A percentile compares a stretch with the other conserved stretches of the same genome.
Conservation (phyloP, 2,329 filamentous ascomycete genomes). For the Metarhizium sp. region DNA sequence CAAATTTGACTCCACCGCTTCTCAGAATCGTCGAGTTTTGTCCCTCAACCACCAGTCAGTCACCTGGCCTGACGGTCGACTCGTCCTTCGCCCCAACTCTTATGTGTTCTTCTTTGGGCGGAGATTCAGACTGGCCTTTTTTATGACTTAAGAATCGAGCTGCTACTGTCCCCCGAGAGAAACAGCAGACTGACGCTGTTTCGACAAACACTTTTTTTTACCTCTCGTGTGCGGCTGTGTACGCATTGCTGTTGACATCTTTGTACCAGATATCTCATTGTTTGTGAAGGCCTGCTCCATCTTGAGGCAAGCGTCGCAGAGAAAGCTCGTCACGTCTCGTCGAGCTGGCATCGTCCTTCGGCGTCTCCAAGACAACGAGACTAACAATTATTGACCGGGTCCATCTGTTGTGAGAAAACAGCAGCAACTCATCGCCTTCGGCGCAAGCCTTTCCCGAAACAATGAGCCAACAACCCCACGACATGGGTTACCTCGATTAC, state of each 20-base stretch:
- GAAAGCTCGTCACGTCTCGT: neutral
- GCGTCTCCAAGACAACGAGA: conserved; percentile 5
- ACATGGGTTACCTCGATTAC: conserved; percentile 65
- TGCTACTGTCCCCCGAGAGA: neutral
- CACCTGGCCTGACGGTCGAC: neutral
- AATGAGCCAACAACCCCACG: conserved; percentile 43
- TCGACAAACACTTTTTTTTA: neutral
- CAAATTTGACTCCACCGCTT: neutral
- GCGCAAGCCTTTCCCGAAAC: conserved; percentile 8
- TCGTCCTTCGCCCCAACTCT: neutral
- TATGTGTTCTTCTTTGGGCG: neutral
- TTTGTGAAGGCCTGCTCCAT: neutral
- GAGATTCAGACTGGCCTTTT: neutral
- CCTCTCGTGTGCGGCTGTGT: neutral
- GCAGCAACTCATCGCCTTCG: conserved; percentile 14
- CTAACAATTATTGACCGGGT: conserved; percentile 3
- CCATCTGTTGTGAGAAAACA: conserved; percentile 14
- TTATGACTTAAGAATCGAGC: neutral
- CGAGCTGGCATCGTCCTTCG: neutral
- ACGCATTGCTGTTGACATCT: neutral
- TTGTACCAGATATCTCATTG: neutral
- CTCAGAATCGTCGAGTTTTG: neutral
- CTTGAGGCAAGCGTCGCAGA: neutral
- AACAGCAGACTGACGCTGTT: neutral
- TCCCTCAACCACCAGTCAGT: neutral